Evolutionary conservation across 2,329 filamentous ascomycete genomes (phyloP).

Genomic region (Cladophialophora exuberans): DNA sequence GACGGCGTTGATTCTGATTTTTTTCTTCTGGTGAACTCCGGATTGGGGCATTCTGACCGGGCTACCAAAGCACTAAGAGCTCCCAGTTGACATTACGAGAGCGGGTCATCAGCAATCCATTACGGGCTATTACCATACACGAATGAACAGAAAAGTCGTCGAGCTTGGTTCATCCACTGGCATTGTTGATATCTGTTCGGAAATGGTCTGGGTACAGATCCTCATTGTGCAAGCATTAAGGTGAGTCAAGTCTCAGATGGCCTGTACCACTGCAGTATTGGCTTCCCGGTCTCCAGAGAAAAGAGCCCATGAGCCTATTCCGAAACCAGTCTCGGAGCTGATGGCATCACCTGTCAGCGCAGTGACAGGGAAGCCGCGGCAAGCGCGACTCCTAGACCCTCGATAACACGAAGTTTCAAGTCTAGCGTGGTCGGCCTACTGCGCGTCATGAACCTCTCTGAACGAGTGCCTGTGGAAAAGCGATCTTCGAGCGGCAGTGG

Average conservation of each 20-base stretch:
- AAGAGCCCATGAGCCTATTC: neutral
- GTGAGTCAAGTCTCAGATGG: conserved; percentile 11
- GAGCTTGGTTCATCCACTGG: too few species aligned
- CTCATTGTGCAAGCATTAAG: neutral
- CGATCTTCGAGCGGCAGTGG: neutral
- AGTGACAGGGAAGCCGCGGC: conserved; percentile 25
- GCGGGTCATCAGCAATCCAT: conserved; percentile 9
- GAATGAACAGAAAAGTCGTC: too few species aligned
- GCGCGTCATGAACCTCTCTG: conserved; percentile 26
- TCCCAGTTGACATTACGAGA: too few species aligned
- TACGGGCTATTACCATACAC: too few species aligned
- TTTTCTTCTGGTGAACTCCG: conserved; percentile 10
- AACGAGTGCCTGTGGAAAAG: neutral
- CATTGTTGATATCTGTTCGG: too few species aligned
- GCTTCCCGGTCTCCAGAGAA: neutral
- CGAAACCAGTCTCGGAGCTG: conserved; percentile 7
- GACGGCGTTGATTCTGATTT: conserved; percentile 2
- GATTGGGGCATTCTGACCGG: conserved; percentile 12
- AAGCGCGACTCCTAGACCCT: neutral
- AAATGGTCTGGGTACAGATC: too few species aligned
- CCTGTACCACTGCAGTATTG: conserved; percentile 4
- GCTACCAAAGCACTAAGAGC: conserved; percentile 14
- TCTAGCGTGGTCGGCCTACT: conserved; percentile 17
- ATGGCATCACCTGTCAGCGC: conserved; percentile 24
- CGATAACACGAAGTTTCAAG: conserved; percentile 19